Conservation (phyloP, 2,329 filamentous ascomycete genomes). For the Hymenoscyphus infarciens region DNA sequence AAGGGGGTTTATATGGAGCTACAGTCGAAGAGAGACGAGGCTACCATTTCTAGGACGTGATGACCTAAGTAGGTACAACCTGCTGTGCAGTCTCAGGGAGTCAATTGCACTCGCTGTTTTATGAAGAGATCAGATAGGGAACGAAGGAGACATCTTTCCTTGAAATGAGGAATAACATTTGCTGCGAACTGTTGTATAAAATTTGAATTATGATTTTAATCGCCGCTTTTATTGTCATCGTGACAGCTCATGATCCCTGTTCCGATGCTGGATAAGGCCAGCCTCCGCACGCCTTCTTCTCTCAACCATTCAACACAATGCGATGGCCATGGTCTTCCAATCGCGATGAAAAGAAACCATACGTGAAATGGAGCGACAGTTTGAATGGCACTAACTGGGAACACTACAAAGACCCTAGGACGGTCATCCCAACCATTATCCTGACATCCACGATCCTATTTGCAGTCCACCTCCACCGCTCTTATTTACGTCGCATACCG, state of each 20-base stretch:
- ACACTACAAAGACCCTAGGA: slow-evolving; percentile 52
- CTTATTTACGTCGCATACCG: slow-evolving; percentile 80
- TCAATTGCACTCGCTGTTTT: no score
- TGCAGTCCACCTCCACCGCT: slow-evolving; percentile 61
- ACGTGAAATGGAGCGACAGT: slow-evolving; percentile 41
- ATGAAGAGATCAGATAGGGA: no score
- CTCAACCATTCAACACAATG: slow-evolving; percentile 36
- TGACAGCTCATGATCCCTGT: not conserved
- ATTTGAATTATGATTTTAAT: not conserved
- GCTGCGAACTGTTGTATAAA: no score
- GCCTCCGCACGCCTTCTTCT: slow-evolving; percentile 4
- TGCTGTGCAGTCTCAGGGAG: no score
- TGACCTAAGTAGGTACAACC: no score
- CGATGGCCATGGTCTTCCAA: slow-evolving; percentile 46
- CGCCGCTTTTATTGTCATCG: not conserved
- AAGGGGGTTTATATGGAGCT: no score
- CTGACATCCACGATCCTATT: slow-evolving; percentile 54
- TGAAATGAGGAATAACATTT: no score
- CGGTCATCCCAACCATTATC: slow-evolving; percentile 50
- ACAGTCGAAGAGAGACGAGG: no score
- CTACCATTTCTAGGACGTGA: no score
- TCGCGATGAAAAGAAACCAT: slow-evolving; percentile 33
- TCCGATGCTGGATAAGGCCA: no score
- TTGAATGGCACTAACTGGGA: slow-evolving; percentile 51
- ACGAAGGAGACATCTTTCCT: no score